Evolutionary conservation across 352 stramenopile genomes (phyloP).

Genomic region (Phytophthora pseudosyringae): DNA sequence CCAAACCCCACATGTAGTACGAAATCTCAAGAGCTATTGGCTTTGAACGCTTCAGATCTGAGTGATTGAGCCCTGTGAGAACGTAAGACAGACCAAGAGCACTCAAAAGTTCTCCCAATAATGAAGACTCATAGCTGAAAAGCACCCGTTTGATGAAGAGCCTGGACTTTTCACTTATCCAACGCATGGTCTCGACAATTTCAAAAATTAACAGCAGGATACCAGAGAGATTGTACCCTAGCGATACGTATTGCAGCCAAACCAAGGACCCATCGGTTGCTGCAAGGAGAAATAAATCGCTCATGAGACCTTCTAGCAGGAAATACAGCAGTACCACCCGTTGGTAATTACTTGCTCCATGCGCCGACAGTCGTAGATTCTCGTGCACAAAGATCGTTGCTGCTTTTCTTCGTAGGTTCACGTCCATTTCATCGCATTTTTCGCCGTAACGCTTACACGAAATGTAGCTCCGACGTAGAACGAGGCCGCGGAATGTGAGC

Average conservation of each 20-base stretch:
- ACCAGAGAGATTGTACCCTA: background rate
- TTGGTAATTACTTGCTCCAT: background rate
- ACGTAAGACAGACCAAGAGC: conserved; percentile 5
- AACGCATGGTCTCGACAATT: conserved; percentile 1
- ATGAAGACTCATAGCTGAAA: conserved; percentile 1
- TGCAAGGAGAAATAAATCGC: background rate
- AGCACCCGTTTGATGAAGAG: background rate
- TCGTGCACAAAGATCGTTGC: conserved; percentile 1
- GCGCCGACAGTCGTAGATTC: background rate
- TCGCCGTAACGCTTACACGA: conserved; percentile 11
- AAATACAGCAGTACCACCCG: background rate
- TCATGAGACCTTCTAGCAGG: background rate
- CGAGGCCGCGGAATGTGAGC: conserved; percentile 9
- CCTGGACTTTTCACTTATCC: background rate
- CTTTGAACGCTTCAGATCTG: background rate
- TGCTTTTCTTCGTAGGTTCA: background rate
- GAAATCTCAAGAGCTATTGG: background rate
- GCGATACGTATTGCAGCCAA: background rate
- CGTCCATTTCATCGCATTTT: conserved; percentile 3
- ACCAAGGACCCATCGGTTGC: background rate
- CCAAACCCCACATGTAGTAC: conserved; percentile 19
- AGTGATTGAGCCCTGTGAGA: conserved; percentile 15
- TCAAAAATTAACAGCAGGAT: background rate
- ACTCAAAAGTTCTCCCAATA: background rate
- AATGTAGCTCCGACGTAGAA: conserved; percentile 11